Evolutionary conservation across 139 green algal species (phyloP), one percentile per base, ranked within the genome.

Genomic region (Tetradesmus lagerheimii): DNA sequence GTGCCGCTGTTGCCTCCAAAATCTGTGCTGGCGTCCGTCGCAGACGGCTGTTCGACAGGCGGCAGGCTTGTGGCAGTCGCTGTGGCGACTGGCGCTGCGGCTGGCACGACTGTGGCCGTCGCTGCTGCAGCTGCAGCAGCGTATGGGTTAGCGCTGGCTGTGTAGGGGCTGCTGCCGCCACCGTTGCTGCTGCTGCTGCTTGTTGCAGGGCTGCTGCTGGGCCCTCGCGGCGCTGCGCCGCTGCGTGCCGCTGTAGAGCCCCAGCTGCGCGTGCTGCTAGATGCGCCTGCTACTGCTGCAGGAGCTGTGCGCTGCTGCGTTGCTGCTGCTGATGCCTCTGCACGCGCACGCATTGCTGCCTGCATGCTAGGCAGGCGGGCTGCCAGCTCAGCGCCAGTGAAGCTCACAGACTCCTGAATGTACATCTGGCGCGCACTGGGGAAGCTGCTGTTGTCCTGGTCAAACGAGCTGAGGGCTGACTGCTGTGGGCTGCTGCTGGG

Each of bases 351-450:
- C 11, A 88, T 31, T 23, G 57, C 71, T 5, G 83, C 83, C 41
- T 88, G 83, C 85, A 89, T 89, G 85, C 85, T 89, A 45, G 50
- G 43, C 5, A 89, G 27, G 20, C 85, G 71, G 12, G 85, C 85
- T 39, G 85, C 71, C 3, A 89, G 85, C 85, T 89, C 85, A 41
- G 85, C 85, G 5, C 85, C 74, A 31, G 71, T 89, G 67, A 78
- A 89, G 27, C 62, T 83, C 6, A 35, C 15, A 38, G 85, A 89
- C 71, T 89, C 85, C 47, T 89, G 85, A 27, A 89, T 89, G 85
- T 89, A 89, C 25, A 37, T 89, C 71, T 89, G 85, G 25, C 83
- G 66, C 31, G 57, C 57, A 71, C 25, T 71, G 12, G 57, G 57
- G 25, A 71, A 71, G 57, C 57, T n/a, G 57, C 23, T 31, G 57